Evolutionary conservation across 2,329 filamentous ascomycete species (phyloP), one percentile per base, ranked within the genome.

Genomic region (Byssochlamys sp.): DNA sequence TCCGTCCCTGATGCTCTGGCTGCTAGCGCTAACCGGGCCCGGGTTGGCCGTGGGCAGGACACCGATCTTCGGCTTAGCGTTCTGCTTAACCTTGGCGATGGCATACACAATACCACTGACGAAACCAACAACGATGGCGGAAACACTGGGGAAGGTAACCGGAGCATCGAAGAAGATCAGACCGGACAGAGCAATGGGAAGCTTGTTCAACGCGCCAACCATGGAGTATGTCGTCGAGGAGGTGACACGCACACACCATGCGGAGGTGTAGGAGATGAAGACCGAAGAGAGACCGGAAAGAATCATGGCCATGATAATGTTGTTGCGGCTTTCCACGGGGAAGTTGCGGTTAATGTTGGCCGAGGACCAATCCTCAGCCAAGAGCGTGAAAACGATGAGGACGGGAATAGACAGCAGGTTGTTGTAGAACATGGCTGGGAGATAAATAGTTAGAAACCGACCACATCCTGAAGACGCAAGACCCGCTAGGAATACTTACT

Each of bases 211-310:
- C 19, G 92, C 90, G 61, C 94, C 94, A 57, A 97, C 94, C 92
- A 99, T 97, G 29, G 90, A 95, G 80, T 97, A 99, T 1, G 94
- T 99, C 7, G 94, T 99, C 19, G 91, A 96, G 0, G 91, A 95
- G 6, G 94, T 97, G 63, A 96, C 89, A 64, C 94, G 91, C 62
- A 99, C 95, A 72, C 94, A 97, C 94, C 94, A 99, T 39, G 94
- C 94, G 14, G 92, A 96, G 70, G 91, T 95, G 82, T 99, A 99
- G n/a, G 92, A 97, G 75, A 99, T 99, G 78, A 96, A 96, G 69
- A 97, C 91, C 54, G 91, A 89, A 35, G 86, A 91, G 56, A 96
- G 81, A 59, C 94, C 94, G 4, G 94, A 96, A 75, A 97, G 88
- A 68, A 97, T 78, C 89, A 97, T 96, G 69, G 91, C 89, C 59